Conservation (phyloP, 495 filamentous ascomycete species). For the Aspergillus steynii region DNA sequence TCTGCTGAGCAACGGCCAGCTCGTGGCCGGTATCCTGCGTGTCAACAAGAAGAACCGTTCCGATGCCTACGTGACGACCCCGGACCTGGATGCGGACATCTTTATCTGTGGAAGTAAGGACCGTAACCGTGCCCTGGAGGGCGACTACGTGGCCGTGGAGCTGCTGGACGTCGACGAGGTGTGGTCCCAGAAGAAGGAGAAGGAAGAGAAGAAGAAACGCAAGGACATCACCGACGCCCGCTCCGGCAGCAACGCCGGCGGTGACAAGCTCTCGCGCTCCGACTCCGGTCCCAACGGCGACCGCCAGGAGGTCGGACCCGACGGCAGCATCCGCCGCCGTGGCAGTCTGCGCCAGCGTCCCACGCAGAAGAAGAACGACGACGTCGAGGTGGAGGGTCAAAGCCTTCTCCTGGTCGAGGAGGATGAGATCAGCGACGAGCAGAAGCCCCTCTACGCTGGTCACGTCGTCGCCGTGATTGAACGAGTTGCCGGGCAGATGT, state of each 20-base stretch:
- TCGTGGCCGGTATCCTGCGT: conserved; percentile 93
- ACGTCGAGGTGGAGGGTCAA: conserved; percentile 98
- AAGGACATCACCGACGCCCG: conserved; percentile 96
- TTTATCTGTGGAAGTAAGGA: conserved; percentile 99
- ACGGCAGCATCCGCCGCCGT: conserved; percentile 84
- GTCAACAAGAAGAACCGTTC: conserved; percentile 99
- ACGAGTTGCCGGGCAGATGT: conserved; percentile 97
- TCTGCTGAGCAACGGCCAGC: conserved; percentile 84
- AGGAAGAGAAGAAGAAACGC: conserved; percentile 99
- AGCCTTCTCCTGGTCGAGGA: conserved; percentile 95
- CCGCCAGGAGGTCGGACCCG: conserved; percentile 60
- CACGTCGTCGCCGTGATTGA: conserved; percentile 98
- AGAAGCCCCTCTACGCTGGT: conserved; percentile 94
- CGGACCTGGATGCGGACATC: conserved; percentile 95
- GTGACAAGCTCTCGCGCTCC: conserved; percentile 62
- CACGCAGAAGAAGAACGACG: conserved; percentile 99
- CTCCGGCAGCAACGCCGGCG: conserved; percentile 67
- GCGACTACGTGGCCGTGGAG: conserved; percentile 92
- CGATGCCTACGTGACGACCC: conserved; percentile 94
- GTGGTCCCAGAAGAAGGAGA: conserved; percentile 97
- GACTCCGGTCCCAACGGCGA: conserved; percentile 66
- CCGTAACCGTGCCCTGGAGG: conserved; percentile 92
- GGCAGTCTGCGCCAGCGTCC: conserved; percentile 95
- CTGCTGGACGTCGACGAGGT: conserved; percentile 98
- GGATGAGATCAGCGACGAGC: conserved; percentile 97